A percentile compares a stretch with the other conserved stretches of the same genome.
These are phyloP conservation scores for Filobasidium uniguttulatum DNA, from an alignment of 1,284 basidiomycete genomes.

Conservation along the genomic window DNA sequence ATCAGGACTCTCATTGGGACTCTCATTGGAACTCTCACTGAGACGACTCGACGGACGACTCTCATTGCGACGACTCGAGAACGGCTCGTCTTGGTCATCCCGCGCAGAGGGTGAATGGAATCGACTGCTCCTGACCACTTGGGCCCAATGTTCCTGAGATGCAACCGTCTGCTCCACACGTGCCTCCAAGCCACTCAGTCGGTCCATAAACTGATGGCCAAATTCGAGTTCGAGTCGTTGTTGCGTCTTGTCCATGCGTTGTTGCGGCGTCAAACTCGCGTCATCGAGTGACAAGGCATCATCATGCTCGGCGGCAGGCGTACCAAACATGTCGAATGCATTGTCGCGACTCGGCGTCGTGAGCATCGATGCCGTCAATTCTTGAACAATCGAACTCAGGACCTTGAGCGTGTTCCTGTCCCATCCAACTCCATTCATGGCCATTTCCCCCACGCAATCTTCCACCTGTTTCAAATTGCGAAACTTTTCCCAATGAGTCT, in stretches of 20 bases:
- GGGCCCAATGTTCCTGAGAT: too few species aligned
- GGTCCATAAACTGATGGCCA: background rate
- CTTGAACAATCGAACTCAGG: background rate
- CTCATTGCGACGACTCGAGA: too few species aligned
- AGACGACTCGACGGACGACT: too few species aligned
- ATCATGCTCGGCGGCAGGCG: too few species aligned
- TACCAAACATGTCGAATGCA: too few species aligned
- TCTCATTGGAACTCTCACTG: too few species aligned
- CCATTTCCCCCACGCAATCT: conserved; percentile 64
- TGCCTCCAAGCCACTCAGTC: background rate
- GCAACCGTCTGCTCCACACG: background rate
- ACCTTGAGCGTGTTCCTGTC: conserved; percentile 44
- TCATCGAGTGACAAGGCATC: background rate
- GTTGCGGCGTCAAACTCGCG: background rate
- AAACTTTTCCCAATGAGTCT: conserved; percentile 66
- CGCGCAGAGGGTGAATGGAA: too few species aligned
- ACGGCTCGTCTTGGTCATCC: too few species aligned
- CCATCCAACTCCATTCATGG: conserved; percentile 54
- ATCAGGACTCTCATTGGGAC: too few species aligned
- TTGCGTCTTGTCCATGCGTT: background rate
- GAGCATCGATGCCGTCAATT: too few species aligned
- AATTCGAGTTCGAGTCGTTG: background rate
- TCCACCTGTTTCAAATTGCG: conserved; percentile 59
- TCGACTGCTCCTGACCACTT: too few species aligned
- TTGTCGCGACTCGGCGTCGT: too few species aligned